These are phyloP conservation scores for Suhomyces bribrorum DNA, from an alignment of 1,139 yeast genomes.

Conservation along the genomic window DNA sequence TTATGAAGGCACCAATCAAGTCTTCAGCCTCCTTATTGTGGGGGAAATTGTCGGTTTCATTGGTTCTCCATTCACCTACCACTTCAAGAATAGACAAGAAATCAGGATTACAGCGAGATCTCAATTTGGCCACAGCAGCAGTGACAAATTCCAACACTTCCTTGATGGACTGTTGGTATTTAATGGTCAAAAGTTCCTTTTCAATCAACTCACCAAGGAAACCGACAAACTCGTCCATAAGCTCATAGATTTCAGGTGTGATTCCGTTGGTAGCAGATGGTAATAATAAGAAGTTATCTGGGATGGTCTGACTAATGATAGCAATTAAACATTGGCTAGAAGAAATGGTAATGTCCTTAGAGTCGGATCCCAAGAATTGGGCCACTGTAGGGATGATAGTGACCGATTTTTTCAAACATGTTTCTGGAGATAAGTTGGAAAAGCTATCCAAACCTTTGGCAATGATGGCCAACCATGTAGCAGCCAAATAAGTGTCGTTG, in stretches of 20 bases:
- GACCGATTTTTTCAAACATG: constrained; percentile 59
- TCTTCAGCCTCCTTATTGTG: constrained; percentile 77
- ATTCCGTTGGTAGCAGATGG: constrained; percentile 47
- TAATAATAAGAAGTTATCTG: constrained; percentile 55
- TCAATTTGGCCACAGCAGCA: constrained; percentile 64
- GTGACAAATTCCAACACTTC: constrained; percentile 72
- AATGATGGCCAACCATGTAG: constrained; percentile 92
- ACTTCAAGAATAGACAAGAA: constrained; percentile 64
- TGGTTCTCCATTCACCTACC: constrained; percentile 85
- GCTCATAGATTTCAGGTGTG: constrained; percentile 50
- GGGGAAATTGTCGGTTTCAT: constrained; percentile 69
- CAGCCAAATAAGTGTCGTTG: constrained; percentile 83
- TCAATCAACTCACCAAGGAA: constrained; percentile 52
- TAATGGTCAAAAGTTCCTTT: constrained; percentile 65
- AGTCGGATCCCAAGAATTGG: constrained; percentile 66
- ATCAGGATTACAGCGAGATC: constrained; percentile 72
- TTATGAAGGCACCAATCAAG: constrained; percentile 75
- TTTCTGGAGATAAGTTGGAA: constrained; percentile 57
- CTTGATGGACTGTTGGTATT: constrained; percentile 74
- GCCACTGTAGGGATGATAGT: constrained; percentile 57
- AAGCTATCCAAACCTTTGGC: constrained; percentile 83
- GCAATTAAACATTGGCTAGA: constrained; percentile 90
- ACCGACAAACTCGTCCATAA: constrained; percentile 53
- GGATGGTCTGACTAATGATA: constrained; percentile 63
- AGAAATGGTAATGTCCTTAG: constrained; percentile 65